Conservation (phyloP, 441 rosid species). For the Pelargonium australe region DNA sequence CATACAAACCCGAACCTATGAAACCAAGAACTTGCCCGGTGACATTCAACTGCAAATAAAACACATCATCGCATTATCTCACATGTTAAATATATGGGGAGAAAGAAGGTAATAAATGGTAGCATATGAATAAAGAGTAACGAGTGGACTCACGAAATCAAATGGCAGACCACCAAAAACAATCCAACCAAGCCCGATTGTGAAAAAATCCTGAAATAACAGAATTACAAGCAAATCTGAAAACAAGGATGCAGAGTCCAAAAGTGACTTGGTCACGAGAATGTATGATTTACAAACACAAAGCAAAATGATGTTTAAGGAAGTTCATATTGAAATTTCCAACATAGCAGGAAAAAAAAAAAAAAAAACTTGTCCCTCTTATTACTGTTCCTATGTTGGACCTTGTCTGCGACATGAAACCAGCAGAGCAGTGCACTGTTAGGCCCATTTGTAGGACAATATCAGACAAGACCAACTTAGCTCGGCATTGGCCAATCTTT, state of each 20-base stretch:
- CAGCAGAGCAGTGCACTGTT: too few relatives aligned
- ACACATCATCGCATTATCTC: not conserved
- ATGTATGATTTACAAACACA: not conserved
- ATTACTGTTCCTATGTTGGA: too few relatives aligned
- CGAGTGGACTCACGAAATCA: slow-evolving; percentile 51
- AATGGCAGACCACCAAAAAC: slow-evolving; percentile 93
- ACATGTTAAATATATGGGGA: not conserved
- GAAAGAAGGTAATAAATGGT: not conserved
- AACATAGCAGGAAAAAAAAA: too few relatives aligned
- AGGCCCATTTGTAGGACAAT: too few relatives aligned
- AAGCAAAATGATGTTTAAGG: not conserved
- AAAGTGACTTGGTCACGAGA: not conserved
- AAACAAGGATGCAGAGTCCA: not conserved
- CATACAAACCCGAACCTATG: slow-evolving; percentile 87
- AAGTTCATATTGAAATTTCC: not conserved
- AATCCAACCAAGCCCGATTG: slow-evolving; percentile 85
- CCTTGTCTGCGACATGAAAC: too few relatives aligned
- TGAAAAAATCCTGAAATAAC: slow-evolving; percentile 65
- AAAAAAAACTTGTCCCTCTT: too few relatives aligned
- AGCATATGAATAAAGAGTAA: slow-evolving; percentile 10
- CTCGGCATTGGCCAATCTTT: too few relatives aligned
- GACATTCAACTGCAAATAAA: slow-evolving; percentile 64
- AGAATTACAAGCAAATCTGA: slow-evolving; percentile 17
- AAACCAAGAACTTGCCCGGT: slow-evolving; percentile 82
- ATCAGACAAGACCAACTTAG: too few relatives aligned